Percentiles rank a stretch among this genome's conserved stretches.
Conservation (phyloP, 2,329 filamentous ascomycete genomes). For the Helicocarpus griseus region DNA sequence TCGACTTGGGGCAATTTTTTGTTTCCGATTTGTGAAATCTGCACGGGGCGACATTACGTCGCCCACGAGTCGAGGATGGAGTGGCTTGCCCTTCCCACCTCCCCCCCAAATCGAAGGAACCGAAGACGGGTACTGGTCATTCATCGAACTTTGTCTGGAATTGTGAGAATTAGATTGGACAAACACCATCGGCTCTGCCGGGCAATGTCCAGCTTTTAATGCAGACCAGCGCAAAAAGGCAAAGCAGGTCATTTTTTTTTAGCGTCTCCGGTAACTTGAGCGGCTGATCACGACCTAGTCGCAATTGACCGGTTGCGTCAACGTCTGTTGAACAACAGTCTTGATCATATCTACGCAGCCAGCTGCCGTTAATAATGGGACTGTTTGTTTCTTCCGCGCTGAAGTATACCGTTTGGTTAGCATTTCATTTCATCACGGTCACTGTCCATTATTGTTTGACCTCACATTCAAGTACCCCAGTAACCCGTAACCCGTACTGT, state of each 20-base stretch:
- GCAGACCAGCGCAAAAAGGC: neutral
- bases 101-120: no score
- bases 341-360: neutral
- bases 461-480: neutral
- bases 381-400: neutral
- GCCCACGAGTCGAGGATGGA: no score
- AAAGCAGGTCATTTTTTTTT: neutral
- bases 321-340: neutral
- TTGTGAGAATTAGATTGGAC: neutral
- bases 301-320: neutral
- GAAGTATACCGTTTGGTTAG: neutral
- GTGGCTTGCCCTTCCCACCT: no score
- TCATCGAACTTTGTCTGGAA: neutral
- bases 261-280: neutral
- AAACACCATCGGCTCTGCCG: neutral
- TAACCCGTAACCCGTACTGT: no score
- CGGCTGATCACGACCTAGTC: neutral
- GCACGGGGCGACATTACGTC: no score
- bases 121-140: neutral
- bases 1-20: no score
- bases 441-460: neutral
- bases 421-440: neutral
- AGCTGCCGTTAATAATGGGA: neutral
- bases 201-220: neutral
- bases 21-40: no score